Conservation (phyloP, 2,329 filamentous ascomycete species). For the Colletotrichum coccodes region DNA sequence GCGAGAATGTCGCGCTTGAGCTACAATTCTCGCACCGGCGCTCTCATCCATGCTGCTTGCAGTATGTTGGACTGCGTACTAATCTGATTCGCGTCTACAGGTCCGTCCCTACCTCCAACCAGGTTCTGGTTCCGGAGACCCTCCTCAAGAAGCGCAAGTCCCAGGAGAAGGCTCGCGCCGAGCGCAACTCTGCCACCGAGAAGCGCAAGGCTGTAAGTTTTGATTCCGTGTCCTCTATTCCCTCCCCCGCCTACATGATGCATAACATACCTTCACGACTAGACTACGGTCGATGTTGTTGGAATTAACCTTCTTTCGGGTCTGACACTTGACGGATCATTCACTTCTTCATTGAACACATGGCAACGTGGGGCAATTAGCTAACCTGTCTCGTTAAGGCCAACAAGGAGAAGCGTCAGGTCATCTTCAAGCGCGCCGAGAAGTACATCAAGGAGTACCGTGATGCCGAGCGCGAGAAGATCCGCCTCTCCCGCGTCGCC, state of each 20-base stretch:
- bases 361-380: not conserved
- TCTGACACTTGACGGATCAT: conserved; percentile 72
- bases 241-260: conserved; percentile 72
- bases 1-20: conserved; percentile 91
- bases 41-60: conserved; percentile 67
- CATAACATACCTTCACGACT: conserved; percentile 89
- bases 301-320: conserved; percentile 99
- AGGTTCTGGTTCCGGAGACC: conserved; percentile 98
- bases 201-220: conserved; percentile 91
- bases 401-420: conserved; percentile 98
- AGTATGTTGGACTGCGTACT: conserved; percentile 80
- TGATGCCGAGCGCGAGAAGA: conserved; percentile 97
- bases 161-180: conserved; percentile 98
- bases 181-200: conserved; percentile 80
- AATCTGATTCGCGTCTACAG: conserved; percentile 75
- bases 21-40: conserved; percentile 94
- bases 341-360: conserved; percentile 32
- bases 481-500: conserved; percentile 88
- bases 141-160: conserved; percentile 99
- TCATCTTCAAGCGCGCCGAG: conserved; percentile 99
- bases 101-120: conserved; percentile 91
- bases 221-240: conserved; percentile 32
- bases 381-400: conserved; percentile 64
- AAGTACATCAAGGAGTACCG: conserved; percentile 99
- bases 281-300: conserved; percentile 98